A percentile compares a stretch with the other conserved stretches of the same genome.
These are phyloP conservation scores for Neurospora terricola DNA, from an alignment of 495 filamentous ascomycete genomes.

Conservation along the genomic window DNA sequence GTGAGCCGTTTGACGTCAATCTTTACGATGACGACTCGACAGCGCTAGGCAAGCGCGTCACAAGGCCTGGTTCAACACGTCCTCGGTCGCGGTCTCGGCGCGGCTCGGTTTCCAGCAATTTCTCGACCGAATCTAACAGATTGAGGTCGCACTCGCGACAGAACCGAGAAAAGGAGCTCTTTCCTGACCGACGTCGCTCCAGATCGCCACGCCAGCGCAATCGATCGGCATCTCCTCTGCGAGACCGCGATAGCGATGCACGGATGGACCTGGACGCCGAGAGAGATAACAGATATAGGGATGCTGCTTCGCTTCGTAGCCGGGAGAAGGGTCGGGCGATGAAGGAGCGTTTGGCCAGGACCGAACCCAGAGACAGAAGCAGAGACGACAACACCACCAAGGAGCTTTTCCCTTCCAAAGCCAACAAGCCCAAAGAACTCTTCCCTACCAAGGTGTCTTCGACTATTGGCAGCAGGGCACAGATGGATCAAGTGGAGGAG, in stretches of 20 bases:
- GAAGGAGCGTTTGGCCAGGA: constrained; percentile 28
- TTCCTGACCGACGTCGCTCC: constrained; percentile 28
- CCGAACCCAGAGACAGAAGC: background rate
- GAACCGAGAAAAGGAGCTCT: constrained; percentile 42
- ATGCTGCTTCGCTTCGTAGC: constrained; percentile 26
- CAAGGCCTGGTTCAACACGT: background rate
- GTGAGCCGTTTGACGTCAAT: constrained; percentile 53
- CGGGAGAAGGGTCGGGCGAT: constrained; percentile 35
- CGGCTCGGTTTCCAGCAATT: constrained; percentile 27
- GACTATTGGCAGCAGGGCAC: constrained; percentile 17
- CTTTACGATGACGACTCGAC: constrained; percentile 66
- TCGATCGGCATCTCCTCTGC: constrained; percentile 59
- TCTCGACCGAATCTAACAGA: constrained; percentile 16
- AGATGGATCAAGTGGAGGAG: constrained; percentile 30
- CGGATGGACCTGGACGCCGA: constrained; percentile 32
- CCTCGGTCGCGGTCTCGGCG: constrained; percentile 15
- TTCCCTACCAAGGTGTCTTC: constrained; percentile 50
- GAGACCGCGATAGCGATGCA: constrained; percentile 50
- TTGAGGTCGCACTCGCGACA: constrained; percentile 15
- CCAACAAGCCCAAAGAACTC: constrained; percentile 49
- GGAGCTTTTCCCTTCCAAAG: constrained; percentile 61
- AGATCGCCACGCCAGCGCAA: constrained; percentile 43
- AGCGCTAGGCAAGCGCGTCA: constrained; percentile 23
- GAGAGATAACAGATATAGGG: constrained; percentile 9
- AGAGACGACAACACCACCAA: constrained; percentile 28